phyloP scores from a whole-genome alignment of 2,329 filamentous ascomycete genomes.

The Alternaria arbusti region DNA sequence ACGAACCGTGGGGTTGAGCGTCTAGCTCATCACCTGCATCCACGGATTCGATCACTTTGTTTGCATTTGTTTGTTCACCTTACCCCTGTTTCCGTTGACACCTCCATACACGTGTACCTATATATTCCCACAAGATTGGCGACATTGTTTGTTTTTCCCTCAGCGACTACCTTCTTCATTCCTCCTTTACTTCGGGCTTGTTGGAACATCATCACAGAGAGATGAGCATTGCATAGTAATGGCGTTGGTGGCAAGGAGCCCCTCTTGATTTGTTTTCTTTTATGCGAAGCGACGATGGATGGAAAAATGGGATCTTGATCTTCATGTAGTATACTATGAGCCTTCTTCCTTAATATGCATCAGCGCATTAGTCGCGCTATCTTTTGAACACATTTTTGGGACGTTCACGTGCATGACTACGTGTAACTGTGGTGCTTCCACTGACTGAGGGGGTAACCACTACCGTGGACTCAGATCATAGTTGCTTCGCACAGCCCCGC shows the following conservation, averaged over 20 bases:
- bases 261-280: neutral
- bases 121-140: slow-evolving; percentile 19
- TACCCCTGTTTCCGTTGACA: neutral
- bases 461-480: neutral
- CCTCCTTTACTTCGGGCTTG: neutral
- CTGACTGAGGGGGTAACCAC: neutral
- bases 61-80: neutral
- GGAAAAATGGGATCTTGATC: neutral
- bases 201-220: slow-evolving; percentile 1
- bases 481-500: neutral
- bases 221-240: slow-evolving; percentile 23
- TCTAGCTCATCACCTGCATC: neutral
- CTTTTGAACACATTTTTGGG: neutral
- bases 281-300: slow-evolving; percentile 6
- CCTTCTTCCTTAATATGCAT: neutral
- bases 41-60: neutral
- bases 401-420: neutral
- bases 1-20: neutral
- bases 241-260: slow-evolving; percentile 14
- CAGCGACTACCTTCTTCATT: slow-evolving; percentile 1
- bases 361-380: neutral
- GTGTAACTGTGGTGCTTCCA: neutral
- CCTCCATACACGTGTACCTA: neutral
- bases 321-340: slow-evolving; percentile 12
- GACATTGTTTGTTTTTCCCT: slow-evolving; percentile 7